Evolutionary conservation across 2,329 filamentous ascomycete genomes (phyloP), one percentile per base, ranked within the genome.

Genomic region (Neospermospora avenae): DNA sequence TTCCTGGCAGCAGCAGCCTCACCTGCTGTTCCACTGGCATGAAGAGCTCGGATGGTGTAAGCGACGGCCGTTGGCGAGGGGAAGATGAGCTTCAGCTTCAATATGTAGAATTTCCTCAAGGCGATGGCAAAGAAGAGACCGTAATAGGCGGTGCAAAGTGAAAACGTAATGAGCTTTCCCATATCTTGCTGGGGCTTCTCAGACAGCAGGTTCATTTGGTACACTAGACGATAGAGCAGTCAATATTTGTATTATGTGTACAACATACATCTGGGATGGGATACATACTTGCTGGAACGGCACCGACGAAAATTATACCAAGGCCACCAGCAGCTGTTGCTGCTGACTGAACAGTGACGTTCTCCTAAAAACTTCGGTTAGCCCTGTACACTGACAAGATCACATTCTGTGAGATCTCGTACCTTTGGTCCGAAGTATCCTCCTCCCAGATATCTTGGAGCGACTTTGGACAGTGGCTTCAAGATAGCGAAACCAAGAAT

Each of bases 401-500:
- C 28, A 37, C n/a, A n/a, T 4, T 2, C 22, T 18, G 18, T 2
- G n/a, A 4, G 18, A 2, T 22, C 3, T 22, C 18, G 1, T 51
- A 51, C 48, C 31, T 51, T 41, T 42, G 51, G 51, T 10, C 51
- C 51, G 11, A 54, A 54, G 18, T 54, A 31, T 31, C 51, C 35
- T 18, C 51, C 51, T n/a, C 34, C 34, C 0, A 54, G 39, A 42
- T 28, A 28, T 42, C 28, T 54, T 3, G 51, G 51, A 42, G 39
- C 35, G 13, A 42, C 20, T 20, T 44, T 54, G 4, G 35, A 41
- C 1, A 44, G 4, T 1, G 51, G 35, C 11, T 54, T 54, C 16
- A 54, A 22, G 37, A 54, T 54, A 16, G 51, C 51, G 18, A 54
- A 54, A 28, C 51, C 51, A 11, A 54, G 51, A 54, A 54, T 54